A percentile compares a stretch with the other conserved stretches of the same genome.
Evolutionary conservation across 768 basidiomycete species (phyloP).

Genomic region (Lyophyllum decastes): DNA sequence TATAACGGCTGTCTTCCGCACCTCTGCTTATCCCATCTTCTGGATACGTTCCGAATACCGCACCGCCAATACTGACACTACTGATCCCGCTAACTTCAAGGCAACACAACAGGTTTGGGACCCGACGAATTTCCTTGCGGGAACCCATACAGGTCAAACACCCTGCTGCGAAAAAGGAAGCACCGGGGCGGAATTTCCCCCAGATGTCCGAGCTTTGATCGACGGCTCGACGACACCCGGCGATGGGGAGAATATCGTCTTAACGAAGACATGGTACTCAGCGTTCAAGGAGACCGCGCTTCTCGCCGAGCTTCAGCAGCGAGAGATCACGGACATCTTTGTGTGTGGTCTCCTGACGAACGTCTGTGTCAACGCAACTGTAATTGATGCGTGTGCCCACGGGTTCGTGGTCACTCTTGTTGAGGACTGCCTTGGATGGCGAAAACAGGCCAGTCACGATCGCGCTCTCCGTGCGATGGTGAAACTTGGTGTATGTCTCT

Average conservation of each 20-base stretch:
- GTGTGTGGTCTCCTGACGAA: slow-evolving; percentile 25
- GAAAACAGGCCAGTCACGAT: slow-evolving; percentile 25
- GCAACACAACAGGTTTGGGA: slow-evolving; percentile 4
- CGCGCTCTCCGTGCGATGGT: slow-evolving; percentile 21
- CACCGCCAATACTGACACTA: slow-evolving; percentile 1
- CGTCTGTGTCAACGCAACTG: slow-evolving; percentile 26
- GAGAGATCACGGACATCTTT: slow-evolving; percentile 20
- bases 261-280: slow-evolving; percentile 27
- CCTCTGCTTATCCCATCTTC: slow-evolving; percentile 14
- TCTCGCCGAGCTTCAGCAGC: slow-evolving; percentile 14
- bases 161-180: slow-evolving; percentile 25
- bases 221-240: slow-evolving; percentile 3
- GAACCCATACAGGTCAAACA: slow-evolving; percentile 24
- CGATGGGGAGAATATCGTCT: slow-evolving; percentile 11
- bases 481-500: slow-evolving; percentile 7
- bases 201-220: slow-evolving; percentile 15
- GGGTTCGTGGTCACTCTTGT: slow-evolving; percentile 20
- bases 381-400: slow-evolving; percentile 20
- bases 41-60: slow-evolving; percentile 24
- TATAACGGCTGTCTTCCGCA: slow-evolving; percentile 16
- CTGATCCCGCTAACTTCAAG: not conserved
- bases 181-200: slow-evolving; percentile 19
- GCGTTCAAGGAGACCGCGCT: slow-evolving; percentile 27
- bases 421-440: slow-evolving; percentile 26
- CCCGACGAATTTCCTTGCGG: slow-evolving; percentile 11